Evolutionary conservation across 73 alveolate genomes (phyloP), one percentile per base, ranked within the genome.

Genomic region (Uronychia setigera): DNA sequence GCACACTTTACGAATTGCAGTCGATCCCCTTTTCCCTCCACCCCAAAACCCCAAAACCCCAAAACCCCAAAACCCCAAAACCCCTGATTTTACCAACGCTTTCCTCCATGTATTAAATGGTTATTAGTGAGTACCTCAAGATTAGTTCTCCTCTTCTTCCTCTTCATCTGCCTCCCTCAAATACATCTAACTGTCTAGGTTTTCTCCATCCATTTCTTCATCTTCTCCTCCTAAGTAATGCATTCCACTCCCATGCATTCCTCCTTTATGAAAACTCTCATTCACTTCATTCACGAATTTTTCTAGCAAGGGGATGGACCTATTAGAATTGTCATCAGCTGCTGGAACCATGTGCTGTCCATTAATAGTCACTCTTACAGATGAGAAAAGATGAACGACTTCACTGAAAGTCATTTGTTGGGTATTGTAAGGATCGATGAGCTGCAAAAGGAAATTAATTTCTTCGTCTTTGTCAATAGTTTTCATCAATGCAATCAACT

Each of bases 371-470:
- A 13, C 59, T 26, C 90, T 93, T 79, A 86, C 95, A 14, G 94
- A 88, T 0, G 99, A 88, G 85, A 98, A 96, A 58, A 98, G 95
- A 84, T 98, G 97, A 27, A 97, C 99, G 35, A 98, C 88, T 90
- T 97, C 99, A 88, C 97, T 88, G 93, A 96, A 97, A 29, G 99
- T 98, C 83, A 98, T 93, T 94, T 95, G 97, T 67, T 97, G 92
- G 94, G 97, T 96, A 88, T 93, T 96, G 92, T 92, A 94, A 75
- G 99, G 99, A 84, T 98, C 99, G 59, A 97, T 88, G 80, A 95
- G 81, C 33, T 96, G 92, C 14, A 96, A 95, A 74, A 96, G 91
- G 87, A 96, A 94, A 31, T 87, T 86, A 19, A 97, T 92, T 78
- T 97, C 99, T 30, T 85, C 95, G 35, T 95, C 99, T 74, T 93